Conservation (phyloP, 306 rosid species). For the Ceratonia siliqua region DNA sequence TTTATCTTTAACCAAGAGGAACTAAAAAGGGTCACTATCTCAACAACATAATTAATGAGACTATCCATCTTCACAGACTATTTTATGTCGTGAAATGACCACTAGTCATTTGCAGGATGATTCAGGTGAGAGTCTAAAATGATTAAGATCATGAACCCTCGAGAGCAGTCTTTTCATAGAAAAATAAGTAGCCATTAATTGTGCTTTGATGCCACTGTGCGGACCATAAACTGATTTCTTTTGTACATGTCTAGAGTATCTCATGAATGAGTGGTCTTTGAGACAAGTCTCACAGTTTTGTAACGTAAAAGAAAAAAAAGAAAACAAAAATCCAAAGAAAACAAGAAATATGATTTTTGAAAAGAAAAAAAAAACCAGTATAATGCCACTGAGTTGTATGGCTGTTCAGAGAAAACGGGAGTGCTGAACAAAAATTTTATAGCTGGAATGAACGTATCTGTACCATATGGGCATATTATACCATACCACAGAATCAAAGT, state of each 20-base stretch:
- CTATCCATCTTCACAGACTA: background rate
- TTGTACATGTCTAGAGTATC: background rate
- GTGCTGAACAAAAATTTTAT: no score
- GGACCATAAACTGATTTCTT: no score
- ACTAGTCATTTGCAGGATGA: background rate
- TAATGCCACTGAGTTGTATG: no score
- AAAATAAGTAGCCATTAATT: background rate
- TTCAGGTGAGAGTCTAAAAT: background rate
- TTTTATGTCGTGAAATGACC: background rate
- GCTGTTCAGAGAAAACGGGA: background rate
- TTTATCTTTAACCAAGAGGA: background rate
- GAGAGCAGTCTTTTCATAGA: no score
- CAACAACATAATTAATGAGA: background rate
- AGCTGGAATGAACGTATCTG: background rate
- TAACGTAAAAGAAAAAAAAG: no score
- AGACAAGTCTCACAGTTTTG: background rate
- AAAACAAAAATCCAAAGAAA: no score
- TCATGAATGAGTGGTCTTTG: background rate
- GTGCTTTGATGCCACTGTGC: background rate
- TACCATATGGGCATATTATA: background rate
- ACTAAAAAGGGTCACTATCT: background rate
- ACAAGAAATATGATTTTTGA: no score
- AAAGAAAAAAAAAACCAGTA: no score
- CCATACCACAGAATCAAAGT: background rate
- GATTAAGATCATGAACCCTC: no score